These are phyloP conservation scores for Corniculantispora saksenae DNA, from an alignment of 2,329 filamentous ascomycete genomes.

Conservation along the genomic window DNA sequence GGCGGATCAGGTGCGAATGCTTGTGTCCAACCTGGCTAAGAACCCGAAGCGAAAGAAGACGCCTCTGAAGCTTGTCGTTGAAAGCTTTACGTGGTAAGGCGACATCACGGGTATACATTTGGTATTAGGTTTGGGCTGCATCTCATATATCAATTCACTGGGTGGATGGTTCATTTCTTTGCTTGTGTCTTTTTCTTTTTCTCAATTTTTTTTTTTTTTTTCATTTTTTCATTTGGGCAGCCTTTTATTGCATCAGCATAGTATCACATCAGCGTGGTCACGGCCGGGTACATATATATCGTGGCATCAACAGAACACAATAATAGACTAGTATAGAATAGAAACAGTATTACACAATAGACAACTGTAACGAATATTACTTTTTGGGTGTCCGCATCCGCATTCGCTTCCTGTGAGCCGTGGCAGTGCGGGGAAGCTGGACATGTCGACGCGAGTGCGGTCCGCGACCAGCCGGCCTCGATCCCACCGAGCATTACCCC, in stretches of 20 bases:
- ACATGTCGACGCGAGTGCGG: background rate
- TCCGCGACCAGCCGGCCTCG: slow-evolving; percentile 6
- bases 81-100: slow-evolving; percentile 22
- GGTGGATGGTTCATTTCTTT: background rate
- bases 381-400: background rate
- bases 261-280: background rate
- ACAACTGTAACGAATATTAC: background rate
- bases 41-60: slow-evolving; percentile 15
- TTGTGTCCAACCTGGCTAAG: slow-evolving; percentile 20
- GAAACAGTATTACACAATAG: background rate
- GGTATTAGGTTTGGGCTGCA: background rate
- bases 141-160: background rate
- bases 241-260: background rate
- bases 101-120: background rate
- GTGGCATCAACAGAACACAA: slow-evolving; percentile 6
- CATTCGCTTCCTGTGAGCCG: background rate
- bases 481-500: background rate
- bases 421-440: slow-evolving; percentile 12
- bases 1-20: slow-evolving; percentile 26
- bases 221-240: background rate
- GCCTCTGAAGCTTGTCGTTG: slow-evolving; percentile 22
- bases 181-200: background rate
- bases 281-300: background rate
- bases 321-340: background rate
- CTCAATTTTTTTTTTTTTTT: background rate